Conservation (phyloP, 2,329 filamentous ascomycete species). For the Calcarisporium arbuscula region DNA sequence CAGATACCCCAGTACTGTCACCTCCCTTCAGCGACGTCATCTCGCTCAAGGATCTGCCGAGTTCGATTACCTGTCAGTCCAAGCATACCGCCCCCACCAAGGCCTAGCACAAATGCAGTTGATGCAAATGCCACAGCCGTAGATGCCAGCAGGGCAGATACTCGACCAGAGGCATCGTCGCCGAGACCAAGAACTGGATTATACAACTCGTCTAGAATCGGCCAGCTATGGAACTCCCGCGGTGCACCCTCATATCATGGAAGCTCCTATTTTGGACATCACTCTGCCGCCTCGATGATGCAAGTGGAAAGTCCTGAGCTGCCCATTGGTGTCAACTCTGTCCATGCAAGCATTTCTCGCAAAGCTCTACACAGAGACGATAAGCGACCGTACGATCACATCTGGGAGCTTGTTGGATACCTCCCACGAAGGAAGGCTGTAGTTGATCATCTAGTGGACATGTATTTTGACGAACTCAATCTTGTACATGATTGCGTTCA, state of each 20-base stretch:
- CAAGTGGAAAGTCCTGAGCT: conserved; percentile 19
- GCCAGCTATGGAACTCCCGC: conserved; percentile 22
- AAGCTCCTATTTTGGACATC: conserved; percentile 25
- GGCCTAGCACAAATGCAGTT: no score
- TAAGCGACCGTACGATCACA: conserved; percentile 23
- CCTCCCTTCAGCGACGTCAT: no score
- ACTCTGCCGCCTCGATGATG: conserved; percentile 24
- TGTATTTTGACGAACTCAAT: conserved; percentile 29
- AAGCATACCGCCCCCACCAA: no score
- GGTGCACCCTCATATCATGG: conserved; percentile 24
- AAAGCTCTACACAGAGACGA: conserved; percentile 10
- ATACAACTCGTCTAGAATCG: conserved; percentile 9
- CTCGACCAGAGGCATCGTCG: not conserved
- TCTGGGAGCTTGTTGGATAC: conserved; percentile 33
- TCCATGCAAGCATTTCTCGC: conserved; percentile 6
- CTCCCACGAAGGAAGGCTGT: conserved; percentile 29
- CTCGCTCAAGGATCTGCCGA: no score
- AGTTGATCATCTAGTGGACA: conserved; percentile 26
- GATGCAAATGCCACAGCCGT: not conserved
- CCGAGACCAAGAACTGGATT: not conserved
- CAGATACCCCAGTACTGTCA: conserved; percentile 6
- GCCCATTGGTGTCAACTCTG: conserved; percentile 14
- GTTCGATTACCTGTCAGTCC: no score
- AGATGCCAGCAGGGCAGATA: not conserved
- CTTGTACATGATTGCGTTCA: conserved; percentile 30